A percentile compares a stretch with the other conserved stretches of the same genome.
phyloP scores from a whole-genome alignment of 2,329 filamentous ascomycete species.

The Fusarium temperatum region DNA sequence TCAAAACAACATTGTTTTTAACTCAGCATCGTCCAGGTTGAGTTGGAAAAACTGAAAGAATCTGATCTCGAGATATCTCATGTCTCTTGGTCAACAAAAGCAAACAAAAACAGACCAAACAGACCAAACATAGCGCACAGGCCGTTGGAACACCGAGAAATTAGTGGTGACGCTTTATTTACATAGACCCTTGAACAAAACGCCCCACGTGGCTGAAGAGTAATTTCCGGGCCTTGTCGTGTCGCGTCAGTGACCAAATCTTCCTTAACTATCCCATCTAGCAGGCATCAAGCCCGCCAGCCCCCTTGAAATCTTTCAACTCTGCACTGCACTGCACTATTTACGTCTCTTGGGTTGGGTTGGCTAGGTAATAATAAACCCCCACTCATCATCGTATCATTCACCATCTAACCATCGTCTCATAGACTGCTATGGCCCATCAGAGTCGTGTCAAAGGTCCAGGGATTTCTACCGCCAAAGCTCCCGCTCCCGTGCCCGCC shows the following conservation, averaged over 20 bases:
- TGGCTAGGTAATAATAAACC: conserved; percentile 22
- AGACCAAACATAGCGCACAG: neutral
- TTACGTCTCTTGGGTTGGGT: conserved; percentile 13
- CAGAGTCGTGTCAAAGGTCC: conserved; percentile 21
- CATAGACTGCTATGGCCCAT: conserved; percentile 16
- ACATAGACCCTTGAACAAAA: conserved; percentile 25
- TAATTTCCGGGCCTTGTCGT: conserved; percentile 22
- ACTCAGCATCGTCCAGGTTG: conserved; percentile 13
- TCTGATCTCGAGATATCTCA: conserved; percentile 1
- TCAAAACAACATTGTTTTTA: conserved; percentile 1
- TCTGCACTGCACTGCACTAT: conserved; percentile 17
- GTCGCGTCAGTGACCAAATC: conserved; percentile 25
- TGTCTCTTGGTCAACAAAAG: conserved; percentile 9
- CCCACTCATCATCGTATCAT: conserved; percentile 23
- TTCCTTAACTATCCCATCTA: neutral
- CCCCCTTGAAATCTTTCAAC: conserved; percentile 22
- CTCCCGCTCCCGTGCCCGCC: conserved; percentile 19
- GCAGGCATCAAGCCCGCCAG: conserved; percentile 22
- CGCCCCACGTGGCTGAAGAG: conserved; percentile 24
- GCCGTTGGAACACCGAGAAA: conserved; percentile 23
- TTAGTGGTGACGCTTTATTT: conserved; percentile 25
- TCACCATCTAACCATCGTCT: conserved; percentile 5
- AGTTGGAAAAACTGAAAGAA: neutral
- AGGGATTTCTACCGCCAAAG: conserved; percentile 14
- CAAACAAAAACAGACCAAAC: neutral